Evolutionary conservation across 2,329 filamentous ascomycete genomes (phyloP).

Genomic region (Pseudogymnoascus sp.): DNA sequence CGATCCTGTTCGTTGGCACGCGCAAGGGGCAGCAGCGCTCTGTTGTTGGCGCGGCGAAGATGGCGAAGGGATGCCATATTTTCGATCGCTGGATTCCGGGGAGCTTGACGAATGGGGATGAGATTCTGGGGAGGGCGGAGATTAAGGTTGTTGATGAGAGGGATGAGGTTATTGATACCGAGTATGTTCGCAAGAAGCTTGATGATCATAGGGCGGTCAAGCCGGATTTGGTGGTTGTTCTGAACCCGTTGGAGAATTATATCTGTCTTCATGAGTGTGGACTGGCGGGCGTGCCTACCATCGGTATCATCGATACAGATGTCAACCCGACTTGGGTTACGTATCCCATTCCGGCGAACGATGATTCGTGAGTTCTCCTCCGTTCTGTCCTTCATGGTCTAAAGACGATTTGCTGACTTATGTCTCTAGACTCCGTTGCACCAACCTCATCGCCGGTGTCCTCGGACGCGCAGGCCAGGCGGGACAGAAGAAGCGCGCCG

Average conservation of each 20-base stretch:
- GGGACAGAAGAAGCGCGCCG: constrained; percentile 61
- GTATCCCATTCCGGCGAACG: constrained; percentile 93
- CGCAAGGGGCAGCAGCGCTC: constrained; percentile 71
- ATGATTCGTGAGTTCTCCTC: constrained; percentile 63
- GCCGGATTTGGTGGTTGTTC: constrained; percentile 83
- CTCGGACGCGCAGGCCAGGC: constrained; percentile 76
- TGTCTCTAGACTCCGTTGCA: constrained; percentile 62
- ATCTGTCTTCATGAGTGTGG: constrained; percentile 87
- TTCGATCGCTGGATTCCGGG: constrained; percentile 93
- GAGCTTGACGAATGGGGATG: constrained; percentile 83
- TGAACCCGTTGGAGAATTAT: constrained; percentile 92
- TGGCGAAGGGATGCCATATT: constrained; percentile 75
- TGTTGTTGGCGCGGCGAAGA: constrained; percentile 71
- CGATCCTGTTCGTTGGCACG: constrained; percentile 88
- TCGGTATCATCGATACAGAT: constrained; percentile 91
- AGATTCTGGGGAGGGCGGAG: constrained; percentile 65
- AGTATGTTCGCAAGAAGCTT: constrained; percentile 17
- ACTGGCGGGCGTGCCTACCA: constrained; percentile 79
- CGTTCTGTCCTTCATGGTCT: not conserved
- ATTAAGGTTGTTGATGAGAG: constrained; percentile 70
- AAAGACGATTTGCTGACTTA: not conserved
- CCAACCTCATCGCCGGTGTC: constrained; percentile 75
- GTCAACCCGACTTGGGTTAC: constrained; percentile 89
- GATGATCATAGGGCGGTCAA: constrained; percentile 57
- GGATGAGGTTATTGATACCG: constrained; percentile 44